Percentiles rank a stretch among this genome's conserved stretches.
These are phyloP conservation scores for Scedosporium dehoogii DNA, from an alignment of 2,329 filamentous ascomycete species.

Conservation along the genomic window DNA sequence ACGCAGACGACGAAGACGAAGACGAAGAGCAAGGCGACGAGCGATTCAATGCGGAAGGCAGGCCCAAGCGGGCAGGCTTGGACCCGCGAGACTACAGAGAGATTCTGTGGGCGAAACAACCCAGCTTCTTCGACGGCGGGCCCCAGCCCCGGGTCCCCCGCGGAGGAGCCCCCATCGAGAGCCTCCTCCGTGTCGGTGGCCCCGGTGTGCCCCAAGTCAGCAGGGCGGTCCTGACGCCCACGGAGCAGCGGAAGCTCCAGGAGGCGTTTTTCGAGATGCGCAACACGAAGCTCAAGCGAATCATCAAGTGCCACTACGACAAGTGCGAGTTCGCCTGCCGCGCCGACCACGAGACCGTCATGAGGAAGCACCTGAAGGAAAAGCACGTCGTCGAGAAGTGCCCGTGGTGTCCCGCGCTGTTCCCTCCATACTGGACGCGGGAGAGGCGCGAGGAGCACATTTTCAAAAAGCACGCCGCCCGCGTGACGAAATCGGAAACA, in stretches of 20 bases:
- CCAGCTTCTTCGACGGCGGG: constrained; percentile 19
- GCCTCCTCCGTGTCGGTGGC: constrained; percentile 19
- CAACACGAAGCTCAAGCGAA: constrained; percentile 12
- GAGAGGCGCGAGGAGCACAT: constrained; percentile 16
- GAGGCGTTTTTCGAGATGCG: neutral
- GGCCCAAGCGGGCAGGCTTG: neutral
- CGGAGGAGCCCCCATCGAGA: constrained; percentile 25
- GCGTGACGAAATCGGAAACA: neutral
- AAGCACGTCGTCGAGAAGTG: constrained; percentile 20
- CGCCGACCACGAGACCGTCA: constrained; percentile 15
- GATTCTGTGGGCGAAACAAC: constrained; percentile 16
- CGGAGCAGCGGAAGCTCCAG: constrained; percentile 25
- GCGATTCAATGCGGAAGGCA: too few species aligned
- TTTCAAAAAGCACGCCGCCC: constrained; percentile 13
- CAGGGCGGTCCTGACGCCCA: constrained; percentile 26
- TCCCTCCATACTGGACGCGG: constrained; percentile 17
- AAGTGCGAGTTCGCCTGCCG: constrained; percentile 22
- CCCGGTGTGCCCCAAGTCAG: constrained; percentile 24
- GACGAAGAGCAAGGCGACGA: too few species aligned
- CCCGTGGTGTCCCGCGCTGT: constrained; percentile 18
- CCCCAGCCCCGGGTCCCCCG: constrained; percentile 24
- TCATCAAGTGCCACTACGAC: constrained; percentile 23
- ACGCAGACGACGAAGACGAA: neutral
- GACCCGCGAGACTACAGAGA: neutral
- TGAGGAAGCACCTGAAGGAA: constrained; percentile 23